Percentiles rank a stretch among this genome's conserved stretches.
These are phyloP conservation scores for Neofusicoccum parvum DNA, from an alignment of 2,329 filamentous ascomycete genomes.

Conservation along the genomic window DNA sequence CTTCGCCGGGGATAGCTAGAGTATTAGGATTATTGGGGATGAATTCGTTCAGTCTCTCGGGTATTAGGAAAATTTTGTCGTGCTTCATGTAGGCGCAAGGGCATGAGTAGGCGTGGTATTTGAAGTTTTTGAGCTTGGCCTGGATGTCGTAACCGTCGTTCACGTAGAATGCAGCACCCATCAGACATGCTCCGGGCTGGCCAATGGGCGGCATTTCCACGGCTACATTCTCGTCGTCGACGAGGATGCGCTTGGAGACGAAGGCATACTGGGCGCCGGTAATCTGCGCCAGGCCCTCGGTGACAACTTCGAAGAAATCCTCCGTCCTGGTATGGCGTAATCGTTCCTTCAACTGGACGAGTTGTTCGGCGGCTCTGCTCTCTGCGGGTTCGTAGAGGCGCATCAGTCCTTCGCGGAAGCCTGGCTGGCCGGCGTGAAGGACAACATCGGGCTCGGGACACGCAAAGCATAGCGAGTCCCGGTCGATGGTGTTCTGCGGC, in stretches of 20 bases:
- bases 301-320: slow-evolving; percentile 65
- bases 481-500: slow-evolving; percentile 44
- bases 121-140: slow-evolving; percentile 60
- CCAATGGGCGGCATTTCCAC: slow-evolving; percentile 64
- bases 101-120: slow-evolving; percentile 65
- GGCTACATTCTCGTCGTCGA: slow-evolving; percentile 59
- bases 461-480: slow-evolving; percentile 47
- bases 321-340: slow-evolving; percentile 57
- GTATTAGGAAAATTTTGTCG: slow-evolving; percentile 70
- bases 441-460: slow-evolving; percentile 44
- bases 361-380: slow-evolving; percentile 61
- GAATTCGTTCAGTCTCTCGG: slow-evolving; percentile 62
- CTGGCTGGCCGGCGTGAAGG: slow-evolving; percentile 46
- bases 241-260: slow-evolving; percentile 64
- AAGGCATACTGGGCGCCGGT: slow-evolving; percentile 69
- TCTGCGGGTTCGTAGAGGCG: slow-evolving; percentile 49
- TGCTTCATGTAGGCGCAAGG: slow-evolving; percentile 71
- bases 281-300: slow-evolving; percentile 65
- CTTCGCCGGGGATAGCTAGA: slow-evolving; percentile 63
- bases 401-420: slow-evolving; percentile 44
- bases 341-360: slow-evolving; percentile 61
- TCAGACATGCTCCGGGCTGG: slow-evolving; percentile 63
- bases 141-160: slow-evolving; percentile 59
- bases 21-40: slow-evolving; percentile 63
- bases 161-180: slow-evolving; percentile 68